These are phyloP conservation scores for Apophysomyces ossiformis DNA, from an alignment of 371 early-diverging fungal species.

Conservation along the genomic window DNA sequence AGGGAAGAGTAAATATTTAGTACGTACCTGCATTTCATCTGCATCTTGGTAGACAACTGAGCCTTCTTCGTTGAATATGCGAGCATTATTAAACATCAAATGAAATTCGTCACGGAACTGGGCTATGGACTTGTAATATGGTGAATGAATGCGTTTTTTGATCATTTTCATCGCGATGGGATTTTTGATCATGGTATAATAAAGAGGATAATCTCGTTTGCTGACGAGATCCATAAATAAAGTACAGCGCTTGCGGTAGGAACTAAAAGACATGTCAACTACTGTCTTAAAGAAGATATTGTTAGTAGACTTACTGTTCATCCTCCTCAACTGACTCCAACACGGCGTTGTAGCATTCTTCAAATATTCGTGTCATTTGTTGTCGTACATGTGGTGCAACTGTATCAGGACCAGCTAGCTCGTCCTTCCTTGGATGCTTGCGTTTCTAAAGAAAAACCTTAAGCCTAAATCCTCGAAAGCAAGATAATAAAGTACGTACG, in stretches of 20 bases:
- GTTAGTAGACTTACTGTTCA: constrained; percentile 29
- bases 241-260: constrained; percentile 61
- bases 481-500: constrained; percentile 9
- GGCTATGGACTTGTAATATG: constrained; percentile 53
- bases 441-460: constrained; percentile 12
- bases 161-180: constrained; percentile 84
- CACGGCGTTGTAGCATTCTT: constrained; percentile 56
- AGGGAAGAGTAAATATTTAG: neutral
- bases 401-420: constrained; percentile 32
- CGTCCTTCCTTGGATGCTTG: constrained; percentile 24
- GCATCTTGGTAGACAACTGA: constrained; percentile 84
- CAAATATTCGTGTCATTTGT: constrained; percentile 54
- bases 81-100: constrained; percentile 83
- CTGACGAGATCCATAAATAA: constrained; percentile 80
- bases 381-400: constrained; percentile 48
- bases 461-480: too few relatives aligned
- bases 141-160: constrained; percentile 61
- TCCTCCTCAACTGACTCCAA: constrained; percentile 59
- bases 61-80: constrained; percentile 79
- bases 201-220: constrained; percentile 79
- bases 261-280: constrained; percentile 18
- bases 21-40: constrained; percentile 50
- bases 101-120: constrained; percentile 67
- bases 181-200: constrained; percentile 82
- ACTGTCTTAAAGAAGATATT: too few relatives aligned